Evolutionary conservation across 75 land plant genomes (phyloP), one percentile per base, ranked within the genome.

Genomic region (Sequoiadendron giganteum): DNA sequence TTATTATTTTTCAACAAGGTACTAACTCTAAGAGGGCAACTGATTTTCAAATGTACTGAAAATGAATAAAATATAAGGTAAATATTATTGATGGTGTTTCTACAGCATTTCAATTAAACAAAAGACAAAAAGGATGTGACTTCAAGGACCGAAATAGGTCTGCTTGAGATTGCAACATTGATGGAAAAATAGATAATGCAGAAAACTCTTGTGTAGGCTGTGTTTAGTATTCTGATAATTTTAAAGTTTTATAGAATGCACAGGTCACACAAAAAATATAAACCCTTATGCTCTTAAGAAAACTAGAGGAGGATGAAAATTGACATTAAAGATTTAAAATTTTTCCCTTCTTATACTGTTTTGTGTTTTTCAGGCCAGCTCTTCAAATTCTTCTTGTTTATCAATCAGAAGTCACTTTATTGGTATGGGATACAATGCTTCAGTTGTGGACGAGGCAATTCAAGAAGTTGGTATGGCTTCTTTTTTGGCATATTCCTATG

Each of bases 361-460:
- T 5, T 81, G 13, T 45, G 8, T 42, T 14, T 81, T 10, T 3
- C 83, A 81, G 83, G 84, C 84, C 45, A 82, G 84, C 84, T 82
- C 52, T 11, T 82, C 84, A 45, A 82, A 28, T 45, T 43, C 48
- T 43, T 82, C 52, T 28, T 82, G 84, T 52, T 28, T 18, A 3
- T 25, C 84, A 45, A 45, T 10, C 19, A 82, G 25, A 25, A 82
- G 30, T 45, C 84, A 45, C 52, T 82, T 82, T 82, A 82, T 82
- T 82, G 84, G 42, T 39, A 82, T 82, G 84, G 84, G 84, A 40
- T 82, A 82, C 30, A 25, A 9, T 82, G 13, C 52, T 45, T 10
- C 9, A 18, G 9, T 47, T 10, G 84, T 45, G 30, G 84, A 82
- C 10, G 48, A 45, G 45, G 84, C 84, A 82, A 82, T 82, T 28